These are phyloP conservation scores for Brassica balearica DNA, from an alignment of 441 rosid species.

Conservation along the genomic window DNA sequence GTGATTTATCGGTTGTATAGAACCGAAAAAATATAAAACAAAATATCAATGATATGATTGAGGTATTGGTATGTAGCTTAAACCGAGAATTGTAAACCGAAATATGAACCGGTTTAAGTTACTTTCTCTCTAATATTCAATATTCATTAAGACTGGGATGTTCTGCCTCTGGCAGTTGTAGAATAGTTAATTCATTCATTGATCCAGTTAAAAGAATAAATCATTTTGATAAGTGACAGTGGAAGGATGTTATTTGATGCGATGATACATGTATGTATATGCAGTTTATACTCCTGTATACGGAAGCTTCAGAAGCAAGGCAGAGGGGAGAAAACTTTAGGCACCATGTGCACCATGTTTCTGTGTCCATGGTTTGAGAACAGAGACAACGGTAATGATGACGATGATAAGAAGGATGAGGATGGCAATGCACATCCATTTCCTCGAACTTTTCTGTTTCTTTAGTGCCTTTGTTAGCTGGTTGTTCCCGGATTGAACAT, in stretches of 20 bases:
- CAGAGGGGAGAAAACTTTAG: slow-evolving; percentile 41
- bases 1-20: not conserved
- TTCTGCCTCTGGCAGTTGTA: slow-evolving; percentile 11
- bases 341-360: slow-evolving; percentile 72
- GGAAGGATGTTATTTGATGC: slow-evolving; percentile 16
- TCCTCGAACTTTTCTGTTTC: slow-evolving; percentile 78
- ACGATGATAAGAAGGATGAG: slow-evolving; percentile 83
- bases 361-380: slow-evolving; percentile 81
- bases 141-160: slow-evolving; percentile 16
- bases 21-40: too few relatives aligned
- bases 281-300: slow-evolving; percentile 17
- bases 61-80: too few relatives aligned
- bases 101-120: not conserved
- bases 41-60: too few relatives aligned
- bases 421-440: slow-evolving; percentile 96
- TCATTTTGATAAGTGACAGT: slow-evolving; percentile 17
- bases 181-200: slow-evolving; percentile 23
- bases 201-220: slow-evolving; percentile 34
- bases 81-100: too few relatives aligned
- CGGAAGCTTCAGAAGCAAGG: slow-evolving; percentile 32
- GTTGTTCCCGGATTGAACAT: slow-evolving; percentile 84
- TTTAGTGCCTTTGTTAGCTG: slow-evolving; percentile 45
- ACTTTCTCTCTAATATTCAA: not conserved
- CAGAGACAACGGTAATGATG: slow-evolving; percentile 64
- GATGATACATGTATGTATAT: slow-evolving; percentile 37